Evolutionary conservation across 345 rosid species (phyloP), one percentile per base, ranked within the genome.

Genomic region (Hibiscus syriacus): DNA sequence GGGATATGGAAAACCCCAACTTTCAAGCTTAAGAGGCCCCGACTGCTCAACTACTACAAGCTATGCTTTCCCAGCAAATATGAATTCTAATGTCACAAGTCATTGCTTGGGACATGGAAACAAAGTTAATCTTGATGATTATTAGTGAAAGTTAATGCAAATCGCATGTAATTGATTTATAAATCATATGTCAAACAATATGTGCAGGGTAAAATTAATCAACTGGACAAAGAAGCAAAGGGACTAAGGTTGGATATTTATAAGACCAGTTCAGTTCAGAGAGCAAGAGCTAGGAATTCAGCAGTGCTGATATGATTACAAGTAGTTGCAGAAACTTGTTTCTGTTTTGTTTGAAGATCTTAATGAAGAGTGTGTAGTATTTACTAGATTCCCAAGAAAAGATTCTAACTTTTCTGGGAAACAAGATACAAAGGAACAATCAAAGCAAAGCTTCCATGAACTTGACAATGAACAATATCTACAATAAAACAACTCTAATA

Each of bases 41-140:
- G 29, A 91, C 99, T 91, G 52, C 95, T 94, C 68, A 81, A 84
- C 69, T 77, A 76, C 71, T 93, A 93, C 85, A 85, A 87, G 96
- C 97, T 86, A 26, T 13, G 52, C 14, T 41, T 16, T 46, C 12
- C 27, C 20, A 3, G 7, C 5, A 43, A 43, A 43, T 43, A 13
- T 11, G 48, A 43, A 12, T 14, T 45, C 49, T 3, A 13, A 14
- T 14, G n/a, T 6, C 14, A 45, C 17, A 45, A 36, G 3, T 45
- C 49, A 45, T 45, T 45, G 49, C 6, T 45, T 45, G 17, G 19
- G 38, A 17, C 2, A 62, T 6, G 16, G 3, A 13, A 16, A 13
- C 20, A 2, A 7, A 27, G 5, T 27, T n/a, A n/a, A n/a, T n/a
- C n/a, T n/a, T n/a, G n/a, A n/a, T n/a, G n/a, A n/a, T n/a, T n/a